Conservation (phyloP, 139 green algal genomes). For the Eudorina sp. region DNA sequence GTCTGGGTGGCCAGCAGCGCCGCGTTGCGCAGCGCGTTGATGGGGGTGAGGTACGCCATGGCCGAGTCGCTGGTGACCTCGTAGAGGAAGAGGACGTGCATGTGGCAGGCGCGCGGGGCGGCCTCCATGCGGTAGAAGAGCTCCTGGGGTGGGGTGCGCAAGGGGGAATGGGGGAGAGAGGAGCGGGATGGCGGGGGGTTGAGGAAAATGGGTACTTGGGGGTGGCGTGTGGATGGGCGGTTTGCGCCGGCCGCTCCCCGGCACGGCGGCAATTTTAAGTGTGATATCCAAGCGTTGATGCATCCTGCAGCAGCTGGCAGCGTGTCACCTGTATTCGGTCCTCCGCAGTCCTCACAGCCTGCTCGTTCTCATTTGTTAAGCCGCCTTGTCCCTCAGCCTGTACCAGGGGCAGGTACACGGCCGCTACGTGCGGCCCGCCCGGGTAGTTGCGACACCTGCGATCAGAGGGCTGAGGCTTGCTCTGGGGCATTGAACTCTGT, state of each 20-base stretch:
- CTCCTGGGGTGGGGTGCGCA: not conserved
- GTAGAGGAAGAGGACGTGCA: slow-evolving; percentile 59
- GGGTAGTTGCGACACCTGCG: slow-evolving; percentile 23
- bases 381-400: not conserved
- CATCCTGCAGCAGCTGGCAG: not conserved
- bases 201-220: not conserved
- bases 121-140: slow-evolving; percentile 26
- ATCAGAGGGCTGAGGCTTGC: not conserved
- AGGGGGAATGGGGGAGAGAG: not conserved
- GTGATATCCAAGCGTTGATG: too few species aligned
- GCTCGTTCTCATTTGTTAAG: slow-evolving; percentile 9
- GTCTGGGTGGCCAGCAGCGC: slow-evolving; percentile 55
- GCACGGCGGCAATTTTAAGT: too few species aligned
- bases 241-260: too few species aligned
- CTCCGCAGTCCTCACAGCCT: not conserved
- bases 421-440: not conserved
- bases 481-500: not conserved
- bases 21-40: slow-evolving; percentile 66
- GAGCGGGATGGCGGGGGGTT: not conserved
- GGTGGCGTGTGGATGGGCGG: not conserved
- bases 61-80: slow-evolving; percentile 42
- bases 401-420: slow-evolving; percentile 36
- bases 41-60: slow-evolving; percentile 47
- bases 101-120: slow-evolving; percentile 27
- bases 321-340: not conserved